phyloP scores from a whole-genome alignment of 2,329 filamentous ascomycete genomes.

The Colletotrichum camelliae region DNA sequence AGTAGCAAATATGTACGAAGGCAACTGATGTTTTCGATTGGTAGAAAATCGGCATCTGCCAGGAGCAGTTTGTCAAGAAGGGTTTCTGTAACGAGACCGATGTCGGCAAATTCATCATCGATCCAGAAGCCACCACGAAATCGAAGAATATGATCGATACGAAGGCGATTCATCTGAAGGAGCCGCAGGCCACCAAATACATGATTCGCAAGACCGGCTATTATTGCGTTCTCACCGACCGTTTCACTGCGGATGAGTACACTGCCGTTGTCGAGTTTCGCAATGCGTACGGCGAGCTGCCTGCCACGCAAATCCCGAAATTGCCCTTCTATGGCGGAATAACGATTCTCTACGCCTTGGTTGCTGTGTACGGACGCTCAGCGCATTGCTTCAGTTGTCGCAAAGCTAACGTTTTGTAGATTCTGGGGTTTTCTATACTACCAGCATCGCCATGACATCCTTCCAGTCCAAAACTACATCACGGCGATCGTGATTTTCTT shows the following conservation, averaged over 20 bases:
- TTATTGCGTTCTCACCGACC: slow-evolving; percentile 87
- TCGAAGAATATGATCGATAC: slow-evolving; percentile 79
- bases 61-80: slow-evolving; percentile 69
- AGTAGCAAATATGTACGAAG: not conserved
- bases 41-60: slow-evolving; percentile 69
- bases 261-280: slow-evolving; percentile 86
- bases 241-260: slow-evolving; percentile 73
- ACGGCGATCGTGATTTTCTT: slow-evolving; percentile 95
- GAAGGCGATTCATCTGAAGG: slow-evolving; percentile 81
- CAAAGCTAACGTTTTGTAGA: slow-evolving; percentile 40
- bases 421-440: slow-evolving; percentile 97
- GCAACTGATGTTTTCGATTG: slow-evolving; percentile 33
- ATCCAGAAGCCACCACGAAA: slow-evolving; percentile 73
- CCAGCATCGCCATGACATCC: slow-evolving; percentile 87
- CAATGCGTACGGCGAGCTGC: slow-evolving; percentile 95
- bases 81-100: slow-evolving; percentile 79
- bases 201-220: slow-evolving; percentile 89
- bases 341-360: slow-evolving; percentile 89
- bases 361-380: slow-evolving; percentile 63
- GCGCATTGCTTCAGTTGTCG: not conserved
- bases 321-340: slow-evolving; percentile 96
- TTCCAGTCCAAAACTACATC: slow-evolving; percentile 98
- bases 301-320: slow-evolving; percentile 94
- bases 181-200: slow-evolving; percentile 78
- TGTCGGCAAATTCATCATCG: slow-evolving; percentile 83